Percentiles rank a stretch among this genome's conserved stretches.
These are phyloP conservation scores for Pseudotulostoma volvatum DNA, from an alignment of 495 filamentous ascomycete genomes.

Conservation along the genomic window DNA sequence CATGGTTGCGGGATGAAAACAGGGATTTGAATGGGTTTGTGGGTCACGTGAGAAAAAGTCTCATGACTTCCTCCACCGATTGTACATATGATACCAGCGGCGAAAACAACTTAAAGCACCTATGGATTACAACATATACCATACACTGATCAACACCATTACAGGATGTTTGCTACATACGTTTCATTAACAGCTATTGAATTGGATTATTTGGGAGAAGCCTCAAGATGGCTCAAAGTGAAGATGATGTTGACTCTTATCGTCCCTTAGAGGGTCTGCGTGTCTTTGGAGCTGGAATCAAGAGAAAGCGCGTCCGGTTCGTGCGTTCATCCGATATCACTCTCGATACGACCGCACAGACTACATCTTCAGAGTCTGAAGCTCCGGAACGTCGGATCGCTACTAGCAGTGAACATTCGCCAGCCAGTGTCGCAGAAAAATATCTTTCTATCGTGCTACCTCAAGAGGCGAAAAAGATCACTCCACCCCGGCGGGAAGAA, in stretches of 20 bases:
- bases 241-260: conserved; percentile 42
- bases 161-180: no score
- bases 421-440: conserved; percentile 38
- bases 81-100: no score
- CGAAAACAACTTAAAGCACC: no score
- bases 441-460: conserved; percentile 61
- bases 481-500: neutral
- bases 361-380: conserved; percentile 9
- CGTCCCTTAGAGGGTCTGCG: conserved; percentile 56
- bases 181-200: no score
- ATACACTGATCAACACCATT: no score
- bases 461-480: conserved; percentile 9
- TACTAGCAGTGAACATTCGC: conserved; percentile 1
- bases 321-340: conserved; percentile 40
- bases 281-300: conserved; percentile 64
- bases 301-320: conserved; percentile 64
- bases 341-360: conserved; percentile 21
- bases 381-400: conserved; percentile 12
- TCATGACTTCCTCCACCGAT: no score
- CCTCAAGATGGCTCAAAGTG: neutral
- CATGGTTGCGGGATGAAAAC: no score
- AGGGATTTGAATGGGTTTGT: no score
- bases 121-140: no score
- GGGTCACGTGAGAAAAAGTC: no score
- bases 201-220: no score